These are phyloP conservation scores for Acanthamoeba sp. DNA, from an alignment of 208 protist genomes.

Conservation along the genomic window DNA sequence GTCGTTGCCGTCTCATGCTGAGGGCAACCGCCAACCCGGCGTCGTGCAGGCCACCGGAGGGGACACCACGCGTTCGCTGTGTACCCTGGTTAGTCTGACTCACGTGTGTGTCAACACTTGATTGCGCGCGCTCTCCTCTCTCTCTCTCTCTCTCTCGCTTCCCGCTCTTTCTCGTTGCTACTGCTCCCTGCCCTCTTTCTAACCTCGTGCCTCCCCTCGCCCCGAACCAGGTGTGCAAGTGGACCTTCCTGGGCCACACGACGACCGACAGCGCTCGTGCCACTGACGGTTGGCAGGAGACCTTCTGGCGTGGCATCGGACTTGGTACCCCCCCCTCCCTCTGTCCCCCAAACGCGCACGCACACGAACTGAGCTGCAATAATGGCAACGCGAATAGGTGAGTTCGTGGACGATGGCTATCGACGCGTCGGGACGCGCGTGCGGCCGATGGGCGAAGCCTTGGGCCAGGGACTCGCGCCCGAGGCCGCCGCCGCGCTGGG, in stretches of 20 bases:
- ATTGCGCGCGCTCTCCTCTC: no score
- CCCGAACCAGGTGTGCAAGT: not conserved
- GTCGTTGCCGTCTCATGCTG: not conserved
- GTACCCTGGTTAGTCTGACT: slow-evolving; percentile 35
- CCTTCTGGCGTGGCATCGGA: slow-evolving; percentile 1
- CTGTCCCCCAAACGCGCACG: no score
- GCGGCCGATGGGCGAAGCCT: not conserved
- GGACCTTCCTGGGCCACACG: slow-evolving; percentile 15
- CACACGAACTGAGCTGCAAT: not conserved
- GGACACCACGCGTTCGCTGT: slow-evolving; percentile 25
- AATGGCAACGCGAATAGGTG: not conserved
- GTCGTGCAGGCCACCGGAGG: slow-evolving; percentile 1
- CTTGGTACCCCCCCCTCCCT: not conserved
- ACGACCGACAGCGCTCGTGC: not conserved
- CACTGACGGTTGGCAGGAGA: not conserved
- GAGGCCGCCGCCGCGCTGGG: not conserved
- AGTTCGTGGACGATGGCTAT: slow-evolving; percentile 20
- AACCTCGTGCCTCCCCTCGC: no score
- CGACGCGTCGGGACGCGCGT: slow-evolving; percentile 4
- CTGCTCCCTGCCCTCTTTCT: no score
- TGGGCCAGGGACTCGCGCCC: not conserved
- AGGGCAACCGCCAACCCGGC: no score
- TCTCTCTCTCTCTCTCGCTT: no score
- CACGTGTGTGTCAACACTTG: slow-evolving; percentile 5
- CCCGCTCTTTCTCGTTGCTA: no score